Percentiles rank a stretch among this genome's conserved stretches.
Conservation (phyloP, 2,329 filamentous ascomycete genomes). For the Aspergillus puulaauensis region DNA sequence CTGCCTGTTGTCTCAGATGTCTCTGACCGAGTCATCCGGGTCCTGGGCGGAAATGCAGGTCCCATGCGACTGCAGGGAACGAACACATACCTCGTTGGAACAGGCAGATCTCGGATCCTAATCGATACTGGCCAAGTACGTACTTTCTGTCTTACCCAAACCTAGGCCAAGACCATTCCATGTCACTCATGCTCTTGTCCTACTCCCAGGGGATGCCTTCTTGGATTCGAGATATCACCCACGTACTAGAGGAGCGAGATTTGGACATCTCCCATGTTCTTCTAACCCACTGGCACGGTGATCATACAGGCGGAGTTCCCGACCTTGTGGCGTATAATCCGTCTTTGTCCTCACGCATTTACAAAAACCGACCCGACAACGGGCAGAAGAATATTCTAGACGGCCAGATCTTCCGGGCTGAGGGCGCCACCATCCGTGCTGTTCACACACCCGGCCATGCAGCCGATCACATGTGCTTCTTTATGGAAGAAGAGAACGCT, state of each 20-base stretch:
- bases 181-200: not conserved
- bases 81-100: constrained; percentile 41
- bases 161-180: not conserved
- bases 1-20: constrained; percentile 40
- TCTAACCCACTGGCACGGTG: constrained; percentile 47
- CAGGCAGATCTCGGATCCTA: constrained; percentile 24
- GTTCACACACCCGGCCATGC: constrained; percentile 66
- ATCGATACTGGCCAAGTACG: constrained; percentile 33
- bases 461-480: constrained; percentile 71
- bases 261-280: constrained; percentile 43
- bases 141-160: not conserved
- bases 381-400: constrained; percentile 35
- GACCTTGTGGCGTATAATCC: constrained; percentile 36
- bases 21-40: constrained; percentile 38
- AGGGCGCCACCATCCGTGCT: constrained; percentile 42
- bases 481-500: constrained; percentile 69
- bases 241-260: constrained; percentile 1
- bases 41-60: constrained; percentile 46
- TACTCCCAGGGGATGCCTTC: not conserved
- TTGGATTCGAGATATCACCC: not conserved
- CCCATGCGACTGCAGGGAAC: constrained; percentile 41
- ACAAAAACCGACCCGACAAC: constrained; percentile 37
- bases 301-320: constrained; percentile 44
- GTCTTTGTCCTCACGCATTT: constrained; percentile 29
- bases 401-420: constrained; percentile 37